A percentile compares a stretch with the other conserved stretches of the same genome.
Evolutionary conservation across 495 filamentous ascomycete species (phyloP).

Genomic region (Neurospora sp.): DNA sequence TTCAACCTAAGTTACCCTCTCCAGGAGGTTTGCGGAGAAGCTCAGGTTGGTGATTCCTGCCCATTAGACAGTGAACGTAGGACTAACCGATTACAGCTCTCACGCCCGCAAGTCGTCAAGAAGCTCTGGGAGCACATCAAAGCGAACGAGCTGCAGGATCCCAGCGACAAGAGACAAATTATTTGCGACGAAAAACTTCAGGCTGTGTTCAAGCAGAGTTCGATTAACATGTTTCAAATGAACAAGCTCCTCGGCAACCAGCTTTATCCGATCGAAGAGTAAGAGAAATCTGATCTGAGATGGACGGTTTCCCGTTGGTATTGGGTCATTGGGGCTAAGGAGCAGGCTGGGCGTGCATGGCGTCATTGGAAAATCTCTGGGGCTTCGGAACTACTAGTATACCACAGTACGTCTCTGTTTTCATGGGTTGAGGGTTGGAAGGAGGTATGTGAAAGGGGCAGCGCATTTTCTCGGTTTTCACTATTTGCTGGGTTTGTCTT

Average conservation of each 20-base stretch:
- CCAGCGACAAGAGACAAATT: conserved; percentile 82
- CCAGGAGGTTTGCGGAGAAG: conserved; percentile 46
- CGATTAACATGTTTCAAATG: conserved; percentile 98
- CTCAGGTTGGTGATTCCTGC: conserved; percentile 36
- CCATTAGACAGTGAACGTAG: not conserved
- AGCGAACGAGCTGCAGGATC: conserved; percentile 77
- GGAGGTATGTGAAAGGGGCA: not conserved
- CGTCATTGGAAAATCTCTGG: conserved; percentile 14
- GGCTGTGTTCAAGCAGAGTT: conserved; percentile 80
- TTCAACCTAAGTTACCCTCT: conserved; percentile 41
- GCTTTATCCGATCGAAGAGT: conserved; percentile 39
- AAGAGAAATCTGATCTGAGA: not conserved
- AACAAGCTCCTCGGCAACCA: conserved; percentile 55
- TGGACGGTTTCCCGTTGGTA: not conserved
- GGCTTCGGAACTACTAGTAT: not conserved
- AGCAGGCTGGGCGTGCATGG: conserved; percentile 15
- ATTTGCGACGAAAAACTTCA: conserved; percentile 83
- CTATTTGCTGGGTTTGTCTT: not conserved
- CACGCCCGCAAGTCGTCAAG: conserved; percentile 90
- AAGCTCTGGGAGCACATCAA: conserved; percentile 92
- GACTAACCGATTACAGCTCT: conserved; percentile 47
- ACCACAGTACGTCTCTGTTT: not conserved
- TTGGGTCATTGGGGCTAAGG: not conserved
- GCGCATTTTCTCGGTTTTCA: not conserved
- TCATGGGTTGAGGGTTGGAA: not conserved